Evolutionary conservation across 768 basidiomycete genomes (phyloP).

Genomic region (Russula olivacea): DNA sequence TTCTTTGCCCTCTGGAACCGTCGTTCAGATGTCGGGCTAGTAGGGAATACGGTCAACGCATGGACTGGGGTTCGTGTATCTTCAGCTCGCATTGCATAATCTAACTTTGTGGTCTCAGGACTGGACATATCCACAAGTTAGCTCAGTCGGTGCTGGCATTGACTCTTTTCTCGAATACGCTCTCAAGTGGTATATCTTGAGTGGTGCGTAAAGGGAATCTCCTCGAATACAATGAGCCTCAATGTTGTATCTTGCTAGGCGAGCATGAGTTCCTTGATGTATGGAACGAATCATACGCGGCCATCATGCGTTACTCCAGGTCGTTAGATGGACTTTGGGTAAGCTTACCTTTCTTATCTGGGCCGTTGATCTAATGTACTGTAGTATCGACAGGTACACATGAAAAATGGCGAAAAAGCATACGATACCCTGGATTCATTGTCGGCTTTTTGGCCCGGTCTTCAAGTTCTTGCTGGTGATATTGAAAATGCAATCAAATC

Average conservation of each 20-base stretch:
- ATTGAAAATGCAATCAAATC: constrained; percentile 85
- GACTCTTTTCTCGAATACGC: constrained; percentile 97
- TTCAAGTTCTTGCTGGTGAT: constrained; percentile 84
- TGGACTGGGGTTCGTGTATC: constrained; percentile 61
- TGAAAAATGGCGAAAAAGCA: constrained; percentile 54
- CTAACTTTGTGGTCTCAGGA: constrained; percentile 35
- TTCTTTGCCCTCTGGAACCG: constrained; percentile 95
- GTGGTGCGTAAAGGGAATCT: constrained; percentile 43
- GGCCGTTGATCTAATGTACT: constrained; percentile 2
- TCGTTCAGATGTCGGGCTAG: constrained; percentile 72
- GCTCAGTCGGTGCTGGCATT: constrained; percentile 87
- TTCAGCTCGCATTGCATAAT: not conserved
- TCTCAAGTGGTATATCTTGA: constrained; percentile 85
- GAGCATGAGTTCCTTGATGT: constrained; percentile 37
- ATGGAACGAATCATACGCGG: constrained; percentile 35
- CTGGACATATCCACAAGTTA: constrained; percentile 73
- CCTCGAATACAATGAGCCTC: not conserved
- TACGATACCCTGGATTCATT: constrained; percentile 88
- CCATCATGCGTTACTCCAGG: constrained; percentile 72
- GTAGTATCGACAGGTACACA: constrained; percentile 84
- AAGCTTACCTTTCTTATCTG: constrained; percentile 25
- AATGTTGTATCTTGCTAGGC: constrained; percentile 26
- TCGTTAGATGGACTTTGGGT: constrained; percentile 87
- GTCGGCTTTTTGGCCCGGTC: constrained; percentile 95
- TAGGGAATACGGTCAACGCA: constrained; percentile 85